phyloP scores from a whole-genome alignment of 2,329 filamentous ascomycete species.

The Claviceps sp. region DNA sequence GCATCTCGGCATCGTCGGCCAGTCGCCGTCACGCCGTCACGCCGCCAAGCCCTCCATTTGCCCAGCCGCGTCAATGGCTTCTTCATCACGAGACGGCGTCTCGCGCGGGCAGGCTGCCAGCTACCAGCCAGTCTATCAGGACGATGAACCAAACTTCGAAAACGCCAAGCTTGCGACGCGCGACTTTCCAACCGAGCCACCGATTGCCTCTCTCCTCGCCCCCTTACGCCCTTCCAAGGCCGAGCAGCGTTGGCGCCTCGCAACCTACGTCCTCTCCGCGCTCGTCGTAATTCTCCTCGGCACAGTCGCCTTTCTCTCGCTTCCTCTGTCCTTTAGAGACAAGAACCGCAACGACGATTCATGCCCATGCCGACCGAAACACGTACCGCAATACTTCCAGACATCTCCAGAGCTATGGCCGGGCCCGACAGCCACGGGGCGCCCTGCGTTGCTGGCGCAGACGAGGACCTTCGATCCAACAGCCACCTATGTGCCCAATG shows the following conservation, averaged over 20 bases:
- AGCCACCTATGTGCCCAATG: constrained; percentile 51
- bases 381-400: constrained; percentile 50
- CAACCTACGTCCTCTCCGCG: constrained; percentile 19
- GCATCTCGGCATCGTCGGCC: not conserved
- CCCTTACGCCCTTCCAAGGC: constrained; percentile 8
- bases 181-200: not conserved
- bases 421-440: constrained; percentile 59
- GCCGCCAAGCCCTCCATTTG: not conserved
- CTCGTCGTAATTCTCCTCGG: constrained; percentile 24
- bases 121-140: constrained; percentile 22
- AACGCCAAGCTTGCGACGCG: not conserved
- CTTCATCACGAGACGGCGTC: constrained; percentile 7
- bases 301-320: constrained; percentile 22
- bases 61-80: not conserved
- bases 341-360: constrained; percentile 7
- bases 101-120: constrained; percentile 9
- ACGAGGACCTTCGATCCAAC: constrained; percentile 55
- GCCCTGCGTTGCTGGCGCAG: constrained; percentile 56
- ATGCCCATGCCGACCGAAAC: constrained; percentile 20
- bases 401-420: constrained; percentile 45
- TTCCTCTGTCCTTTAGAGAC: constrained; percentile 18
- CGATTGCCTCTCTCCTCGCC: constrained; percentile 1
- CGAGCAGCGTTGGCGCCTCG: constrained; percentile 17
- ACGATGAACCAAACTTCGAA: constrained; percentile 11
- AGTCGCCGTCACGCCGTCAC: not conserved